These are phyloP conservation scores for Comarum palustre DNA, from an alignment of 306 rosid genomes.

Conservation along the genomic window DNA sequence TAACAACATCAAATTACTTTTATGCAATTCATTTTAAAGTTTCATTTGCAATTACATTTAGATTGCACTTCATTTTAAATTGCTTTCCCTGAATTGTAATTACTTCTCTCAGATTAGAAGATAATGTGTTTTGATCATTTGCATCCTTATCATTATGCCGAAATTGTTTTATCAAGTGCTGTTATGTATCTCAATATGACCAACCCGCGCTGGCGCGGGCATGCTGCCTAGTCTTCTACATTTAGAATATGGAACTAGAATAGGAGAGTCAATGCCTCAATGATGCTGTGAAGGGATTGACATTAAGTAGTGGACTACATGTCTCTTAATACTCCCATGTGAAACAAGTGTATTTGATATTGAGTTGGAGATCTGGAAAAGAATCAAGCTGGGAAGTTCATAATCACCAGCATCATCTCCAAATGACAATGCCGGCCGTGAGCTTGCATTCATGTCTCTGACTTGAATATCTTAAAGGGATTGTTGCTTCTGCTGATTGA, in stretches of 20 bases:
- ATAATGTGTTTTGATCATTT: too few species aligned
- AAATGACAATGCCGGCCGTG: background rate
- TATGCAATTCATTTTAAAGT: too few species aligned
- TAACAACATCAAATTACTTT: too few species aligned
- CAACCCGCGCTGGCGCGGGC: too few species aligned
- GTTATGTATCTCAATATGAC: too few species aligned
- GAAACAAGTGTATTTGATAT: constrained; percentile 13
- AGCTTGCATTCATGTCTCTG: background rate
- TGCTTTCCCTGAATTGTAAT: too few species aligned
- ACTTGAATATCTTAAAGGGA: background rate
- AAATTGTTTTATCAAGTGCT: too few species aligned
- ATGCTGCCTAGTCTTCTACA: background rate
- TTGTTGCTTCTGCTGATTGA: background rate
- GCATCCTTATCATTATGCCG: too few species aligned
- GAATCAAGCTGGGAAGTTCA: constrained; percentile 4
- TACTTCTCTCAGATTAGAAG: too few species aligned
- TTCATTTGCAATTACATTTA: too few species aligned
- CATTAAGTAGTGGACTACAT: constrained; percentile 34
- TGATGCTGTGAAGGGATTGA: constrained; percentile 5
- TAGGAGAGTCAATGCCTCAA: constrained; percentile 6
- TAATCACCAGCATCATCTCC: background rate
- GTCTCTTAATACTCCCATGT: constrained; percentile 18
- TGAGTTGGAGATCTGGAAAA: constrained; percentile 18
- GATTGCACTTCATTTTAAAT: too few species aligned
- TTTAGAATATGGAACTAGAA: background rate